Percentiles rank a stretch among this genome's conserved stretches.
Evolutionary conservation across 768 basidiomycete genomes (phyloP).

Genomic region (Hygrophorus pudorinus): DNA sequence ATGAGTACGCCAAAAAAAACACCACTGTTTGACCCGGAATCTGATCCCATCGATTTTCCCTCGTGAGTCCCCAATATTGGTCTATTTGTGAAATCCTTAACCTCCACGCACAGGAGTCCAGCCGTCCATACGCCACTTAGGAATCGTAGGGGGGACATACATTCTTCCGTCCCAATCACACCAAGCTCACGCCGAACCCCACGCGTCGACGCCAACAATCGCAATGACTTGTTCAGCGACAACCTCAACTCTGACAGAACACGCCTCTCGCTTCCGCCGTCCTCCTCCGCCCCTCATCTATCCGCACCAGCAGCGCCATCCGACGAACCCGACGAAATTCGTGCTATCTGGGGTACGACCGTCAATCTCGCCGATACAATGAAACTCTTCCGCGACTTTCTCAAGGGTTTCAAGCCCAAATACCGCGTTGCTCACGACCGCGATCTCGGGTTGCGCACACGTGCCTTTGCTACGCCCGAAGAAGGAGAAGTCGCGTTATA

Average conservation of each 20-base stretch:
- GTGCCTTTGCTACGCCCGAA: slow-evolving; percentile 44
- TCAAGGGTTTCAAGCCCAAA: slow-evolving; percentile 89
- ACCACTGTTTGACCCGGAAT: slow-evolving; percentile 43
- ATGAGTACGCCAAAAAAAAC: slow-evolving; percentile 46
- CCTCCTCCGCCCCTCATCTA: slow-evolving; percentile 37
- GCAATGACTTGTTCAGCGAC: slow-evolving; percentile 22
- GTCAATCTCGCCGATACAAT: slow-evolving; percentile 88
- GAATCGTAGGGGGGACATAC: slow-evolving; percentile 83
- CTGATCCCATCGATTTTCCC: slow-evolving; percentile 64
- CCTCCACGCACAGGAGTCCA: slow-evolving; percentile 37
- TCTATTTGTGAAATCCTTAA: not conserved
- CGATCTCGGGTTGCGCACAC: slow-evolving; percentile 43
- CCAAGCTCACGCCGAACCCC: slow-evolving; percentile 34
- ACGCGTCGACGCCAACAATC: slow-evolving; percentile 17
- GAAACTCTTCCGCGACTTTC: slow-evolving; percentile 81
- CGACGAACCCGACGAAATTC: slow-evolving; percentile 74
- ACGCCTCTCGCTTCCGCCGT: slow-evolving; percentile 45
- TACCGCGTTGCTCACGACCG: slow-evolving; percentile 71
- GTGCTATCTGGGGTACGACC: slow-evolving; percentile 97
- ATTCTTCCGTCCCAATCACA: slow-evolving; percentile 63
- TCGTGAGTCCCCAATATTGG: slow-evolving; percentile 32
- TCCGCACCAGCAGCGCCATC: slow-evolving; percentile 54
- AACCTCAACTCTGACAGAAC: slow-evolving; percentile 53
- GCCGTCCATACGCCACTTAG: slow-evolving; percentile 46
- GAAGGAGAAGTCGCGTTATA: slow-evolving; percentile 66